Conservation (phyloP, 768 basidiomycete genomes). For the Agaricus bisporus region DNA sequence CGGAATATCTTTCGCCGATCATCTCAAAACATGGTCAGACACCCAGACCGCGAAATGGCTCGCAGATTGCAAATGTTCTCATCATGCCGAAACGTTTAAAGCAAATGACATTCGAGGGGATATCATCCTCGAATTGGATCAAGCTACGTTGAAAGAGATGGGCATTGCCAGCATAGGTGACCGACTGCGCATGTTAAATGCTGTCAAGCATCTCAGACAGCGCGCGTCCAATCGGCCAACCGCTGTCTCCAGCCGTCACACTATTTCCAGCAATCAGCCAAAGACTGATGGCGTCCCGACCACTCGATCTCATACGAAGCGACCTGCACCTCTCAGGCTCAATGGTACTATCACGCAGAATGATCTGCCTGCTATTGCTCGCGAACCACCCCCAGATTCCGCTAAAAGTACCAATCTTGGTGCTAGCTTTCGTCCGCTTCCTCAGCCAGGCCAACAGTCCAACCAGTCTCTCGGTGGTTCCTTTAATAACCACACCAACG, state of each 20-base stretch:
- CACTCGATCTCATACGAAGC: conserved; percentile 28
- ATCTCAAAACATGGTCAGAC: conserved; percentile 69
- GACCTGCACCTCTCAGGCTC: conserved; percentile 82
- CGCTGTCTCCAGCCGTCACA: conserved; percentile 10
- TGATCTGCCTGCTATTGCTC: conserved; percentile 69
- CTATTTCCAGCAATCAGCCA: conserved; percentile 11
- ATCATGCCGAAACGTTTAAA: conserved; percentile 64
- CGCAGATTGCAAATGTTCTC: conserved; percentile 63
- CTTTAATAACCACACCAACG: conserved; percentile 31
- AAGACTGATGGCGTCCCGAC: conserved; percentile 22
- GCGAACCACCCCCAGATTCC: conserved; percentile 59
- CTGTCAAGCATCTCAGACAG: conserved; percentile 72
- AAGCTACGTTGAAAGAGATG: conserved; percentile 84
- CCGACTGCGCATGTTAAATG: conserved; percentile 79
- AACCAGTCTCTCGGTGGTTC: conserved; percentile 41
- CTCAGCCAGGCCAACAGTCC: conserved; percentile 30
- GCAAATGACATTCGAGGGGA: conserved; percentile 90
- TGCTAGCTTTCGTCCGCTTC: conserved; percentile 18
- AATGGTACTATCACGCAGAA: conserved; percentile 43
- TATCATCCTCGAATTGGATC: conserved; percentile 88
- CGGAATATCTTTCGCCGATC: conserved; percentile 55
- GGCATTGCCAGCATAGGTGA: conserved; percentile 88
- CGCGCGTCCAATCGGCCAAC: conserved; percentile 33
- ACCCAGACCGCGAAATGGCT: conserved; percentile 74
- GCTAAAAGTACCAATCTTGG: conserved; percentile 22